Percentiles rank a stretch among this genome's conserved stretches.
Conservation (phyloP, 139 green algal species). For the Ettlia oleoabundans region DNA sequence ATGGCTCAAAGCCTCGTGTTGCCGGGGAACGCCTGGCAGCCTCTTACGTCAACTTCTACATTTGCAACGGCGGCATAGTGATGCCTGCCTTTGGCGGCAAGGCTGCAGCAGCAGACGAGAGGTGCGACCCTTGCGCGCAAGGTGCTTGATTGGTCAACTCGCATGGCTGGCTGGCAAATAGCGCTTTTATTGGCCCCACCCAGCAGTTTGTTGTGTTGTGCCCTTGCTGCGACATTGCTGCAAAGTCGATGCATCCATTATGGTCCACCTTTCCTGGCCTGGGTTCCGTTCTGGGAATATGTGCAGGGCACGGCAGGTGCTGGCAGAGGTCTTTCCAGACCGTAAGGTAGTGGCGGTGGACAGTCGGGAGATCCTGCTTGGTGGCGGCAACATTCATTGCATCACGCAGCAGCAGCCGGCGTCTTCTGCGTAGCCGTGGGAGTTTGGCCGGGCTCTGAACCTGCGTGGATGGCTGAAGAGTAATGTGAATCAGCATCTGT, state of each 20-base stretch:
- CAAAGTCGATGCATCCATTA: too few relatives aligned
- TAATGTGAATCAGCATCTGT: too few relatives aligned
- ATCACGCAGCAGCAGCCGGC: constrained; percentile 59
- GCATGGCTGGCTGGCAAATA: too few relatives aligned
- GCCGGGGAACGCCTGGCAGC: constrained; percentile 58
- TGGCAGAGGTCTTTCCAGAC: constrained; percentile 47
- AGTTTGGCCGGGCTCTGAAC: too few relatives aligned
- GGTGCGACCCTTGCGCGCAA: background rate
- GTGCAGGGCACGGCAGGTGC: constrained; percentile 35
- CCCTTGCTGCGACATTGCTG: too few relatives aligned
- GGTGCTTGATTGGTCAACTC: too few relatives aligned
- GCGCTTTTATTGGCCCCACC: too few relatives aligned
- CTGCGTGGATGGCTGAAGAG: too few relatives aligned
- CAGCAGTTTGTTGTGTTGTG: too few relatives aligned
- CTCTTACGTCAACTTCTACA: constrained; percentile 85
- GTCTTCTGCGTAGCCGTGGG: too few relatives aligned
- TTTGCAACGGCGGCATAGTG: constrained; percentile 73
- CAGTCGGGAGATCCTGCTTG: constrained; percentile 53
- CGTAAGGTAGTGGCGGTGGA: constrained; percentile 50
- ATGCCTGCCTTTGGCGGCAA: constrained; percentile 51
- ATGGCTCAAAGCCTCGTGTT: constrained; percentile 29
- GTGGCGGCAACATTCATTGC: constrained; percentile 69
- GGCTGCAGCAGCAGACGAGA: constrained; percentile 18
- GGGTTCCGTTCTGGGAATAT: background rate
- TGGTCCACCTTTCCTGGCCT: background rate